Conservation (phyloP, 139 green algal species). For the Micromonas commoda region DNA sequence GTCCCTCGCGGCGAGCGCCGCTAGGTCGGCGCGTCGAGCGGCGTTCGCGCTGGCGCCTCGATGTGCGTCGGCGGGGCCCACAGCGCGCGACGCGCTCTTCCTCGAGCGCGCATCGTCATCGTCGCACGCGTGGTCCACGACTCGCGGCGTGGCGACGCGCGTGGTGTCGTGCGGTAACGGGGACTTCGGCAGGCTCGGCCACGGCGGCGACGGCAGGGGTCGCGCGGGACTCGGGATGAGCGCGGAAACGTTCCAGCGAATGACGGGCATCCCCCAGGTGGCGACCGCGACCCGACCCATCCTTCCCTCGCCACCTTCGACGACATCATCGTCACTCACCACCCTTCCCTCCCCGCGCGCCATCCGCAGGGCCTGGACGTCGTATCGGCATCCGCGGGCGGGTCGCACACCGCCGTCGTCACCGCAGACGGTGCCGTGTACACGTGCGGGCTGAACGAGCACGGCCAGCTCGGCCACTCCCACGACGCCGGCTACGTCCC, state of each 20-base stretch:
- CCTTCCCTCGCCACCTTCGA: background rate
- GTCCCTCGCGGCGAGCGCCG: too few relatives aligned
- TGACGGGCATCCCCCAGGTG: background rate
- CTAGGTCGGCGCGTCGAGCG: too few relatives aligned
- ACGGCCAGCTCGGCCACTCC: constrained; percentile 26
- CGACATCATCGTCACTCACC: background rate
- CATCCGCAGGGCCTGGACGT: background rate
- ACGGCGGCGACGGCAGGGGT: background rate
- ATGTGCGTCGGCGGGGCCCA: too few relatives aligned
- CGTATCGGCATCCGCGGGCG: background rate
- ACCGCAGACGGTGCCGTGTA: constrained; percentile 4
- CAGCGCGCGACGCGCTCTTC: background rate
- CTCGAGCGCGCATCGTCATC: background rate
- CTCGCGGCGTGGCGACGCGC: background rate
- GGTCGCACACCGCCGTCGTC: background rate
- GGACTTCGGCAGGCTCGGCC: constrained; percentile 6
- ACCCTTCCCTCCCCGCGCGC: background rate
- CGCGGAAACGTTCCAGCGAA: background rate
- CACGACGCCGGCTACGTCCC: background rate
- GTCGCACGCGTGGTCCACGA: too few relatives aligned
- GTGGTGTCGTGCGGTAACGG: background rate
- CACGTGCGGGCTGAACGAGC: constrained; percentile 13
- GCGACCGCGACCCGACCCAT: background rate
- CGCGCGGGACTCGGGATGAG: background rate
- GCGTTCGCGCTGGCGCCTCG: too few relatives aligned